Base-by-base conservation (phyloP, 495 filamentous ascomycete genomes). In the Neurospora pannonica region DNA sequence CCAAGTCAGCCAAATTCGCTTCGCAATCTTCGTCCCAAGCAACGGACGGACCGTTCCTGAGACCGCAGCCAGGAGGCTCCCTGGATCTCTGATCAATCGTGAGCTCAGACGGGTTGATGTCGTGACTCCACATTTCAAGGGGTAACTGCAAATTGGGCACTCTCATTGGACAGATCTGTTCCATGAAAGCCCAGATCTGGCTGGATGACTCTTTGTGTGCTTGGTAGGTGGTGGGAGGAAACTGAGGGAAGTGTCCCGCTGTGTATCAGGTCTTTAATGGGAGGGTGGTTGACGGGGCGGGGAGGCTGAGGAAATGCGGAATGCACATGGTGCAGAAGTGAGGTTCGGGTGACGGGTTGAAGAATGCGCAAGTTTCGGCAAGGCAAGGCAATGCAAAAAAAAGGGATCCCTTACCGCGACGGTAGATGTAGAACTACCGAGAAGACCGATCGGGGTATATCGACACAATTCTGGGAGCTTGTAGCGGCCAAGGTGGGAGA, bases 341-440 rank as follows among this genome's bases (percentile, higher is more conserved):
- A 67, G 54, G 24, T 6, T 67, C 11, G 54, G 28, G 13, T 67
- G 54, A 67, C 54, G 54, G 28, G 54, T 34, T 67, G 54, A 67
- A 67, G 54, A 67, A 67, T 67, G 54, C 31, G 28, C 54, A 19
- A n/a, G 72, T 74, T 70, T 71, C 40, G 73, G 70, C 70, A 67
- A 13, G 71, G 42, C 60, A 38, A 69, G 36, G 38, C 37, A 34
- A 36, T 38, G 72, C 7, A 60, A 69, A 71, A 36, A 73, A 75
- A 78, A 74, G 79, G 82, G 82, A 85, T 88, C 85, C 87, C 90
- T 91, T 92, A 92, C 89, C 86, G 88, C 87, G 86, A 90, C 85
- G 85, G 85, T 88, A 48, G 43, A 21, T 85, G 82, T 80, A 85
- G 85, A 81, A 21, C 81, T 83, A 82, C 39, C n/a, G 42, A 60